Evolutionary conservation across 495 filamentous ascomycete genomes (phyloP).

Genomic region (Barbatosphaeria neglecta): DNA sequence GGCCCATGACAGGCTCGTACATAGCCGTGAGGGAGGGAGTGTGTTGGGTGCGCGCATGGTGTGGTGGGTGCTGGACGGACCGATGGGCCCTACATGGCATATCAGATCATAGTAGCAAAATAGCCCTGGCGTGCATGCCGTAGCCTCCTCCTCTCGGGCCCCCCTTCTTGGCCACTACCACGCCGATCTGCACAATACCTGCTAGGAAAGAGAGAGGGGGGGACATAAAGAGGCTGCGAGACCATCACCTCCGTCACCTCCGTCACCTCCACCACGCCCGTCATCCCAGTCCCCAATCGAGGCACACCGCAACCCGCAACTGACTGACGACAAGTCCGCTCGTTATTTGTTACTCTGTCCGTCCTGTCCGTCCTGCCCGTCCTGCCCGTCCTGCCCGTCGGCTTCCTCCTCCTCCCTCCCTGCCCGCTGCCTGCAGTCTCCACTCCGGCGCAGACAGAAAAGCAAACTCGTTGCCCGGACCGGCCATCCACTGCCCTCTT

Average conservation of each 20-base stretch:
- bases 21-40: background rate
- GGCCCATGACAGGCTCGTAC: background rate
- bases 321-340: too few species aligned
- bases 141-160: background rate
- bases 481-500: too few species aligned
- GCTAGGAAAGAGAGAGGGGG: background rate
- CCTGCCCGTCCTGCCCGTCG: background rate
- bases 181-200: background rate
- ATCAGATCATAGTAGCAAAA: background rate
- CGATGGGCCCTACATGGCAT: background rate
- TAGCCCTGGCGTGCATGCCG: background rate
- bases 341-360: too few species aligned
- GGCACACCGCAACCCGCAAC: too few species aligned
- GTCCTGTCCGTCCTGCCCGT: too few species aligned
- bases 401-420: background rate
- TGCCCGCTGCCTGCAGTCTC: too few species aligned
- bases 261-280: too few species aligned
- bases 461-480: too few species aligned
- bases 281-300: too few species aligned
- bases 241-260: background rate
- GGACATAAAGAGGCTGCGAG: background rate
- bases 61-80: too few species aligned
- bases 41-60: too few species aligned
- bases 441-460: too few species aligned
- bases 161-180: background rate